Evolutionary conservation across 139 green algal genomes (phyloP), one percentile per base, ranked within the genome.

Genomic region (Chlamydomonas eustigma): DNA sequence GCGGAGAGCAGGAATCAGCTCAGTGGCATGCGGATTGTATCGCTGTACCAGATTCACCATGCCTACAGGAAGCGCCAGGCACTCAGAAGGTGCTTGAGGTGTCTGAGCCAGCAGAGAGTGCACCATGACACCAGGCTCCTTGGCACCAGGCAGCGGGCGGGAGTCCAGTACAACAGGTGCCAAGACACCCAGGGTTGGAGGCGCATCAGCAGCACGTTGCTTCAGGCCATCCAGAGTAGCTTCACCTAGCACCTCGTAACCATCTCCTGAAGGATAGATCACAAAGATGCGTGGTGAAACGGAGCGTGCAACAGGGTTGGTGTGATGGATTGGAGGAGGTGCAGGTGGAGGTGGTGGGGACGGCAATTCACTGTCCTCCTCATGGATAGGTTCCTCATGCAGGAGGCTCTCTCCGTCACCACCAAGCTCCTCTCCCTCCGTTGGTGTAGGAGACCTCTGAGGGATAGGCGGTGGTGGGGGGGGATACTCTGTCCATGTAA

Each of bases 241-340:
- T 30, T 36, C 39, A n/a, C 78, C 75, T 2, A 91, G 65, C 1
- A 89, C 50, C 66, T 91, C 86, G 50, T 76, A 86, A 5, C 84
- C 86, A 2, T 75, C 51, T 22, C 84, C 82, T 30, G 67, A 70
- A 25, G 37, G 52, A 28, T 76, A 81, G 4, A 88, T 36, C 3
- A 91, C 80, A 79, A 91, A 89, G 51, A 91, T 35, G n/a, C 86
- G 83, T 0, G 86, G 86, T 35, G 39, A 63, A 2, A 82, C 39
- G 31, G 37, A 50, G 4, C 32, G 52, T 1, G 86, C 82, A 4
- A 86, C 52, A 2, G 67, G 78, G 1, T 66, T 39, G 39, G 64
- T 37, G 25, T 44, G 78, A 52, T 75, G 38, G 70, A 80, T 65
- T 25, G 64, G 80, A 35, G 76, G 64, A 3, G 38, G 78, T 4